Evolutionary conservation across 2,329 filamentous ascomycete genomes (phyloP).

Genomic region (Tolypocladium guangdongense): DNA sequence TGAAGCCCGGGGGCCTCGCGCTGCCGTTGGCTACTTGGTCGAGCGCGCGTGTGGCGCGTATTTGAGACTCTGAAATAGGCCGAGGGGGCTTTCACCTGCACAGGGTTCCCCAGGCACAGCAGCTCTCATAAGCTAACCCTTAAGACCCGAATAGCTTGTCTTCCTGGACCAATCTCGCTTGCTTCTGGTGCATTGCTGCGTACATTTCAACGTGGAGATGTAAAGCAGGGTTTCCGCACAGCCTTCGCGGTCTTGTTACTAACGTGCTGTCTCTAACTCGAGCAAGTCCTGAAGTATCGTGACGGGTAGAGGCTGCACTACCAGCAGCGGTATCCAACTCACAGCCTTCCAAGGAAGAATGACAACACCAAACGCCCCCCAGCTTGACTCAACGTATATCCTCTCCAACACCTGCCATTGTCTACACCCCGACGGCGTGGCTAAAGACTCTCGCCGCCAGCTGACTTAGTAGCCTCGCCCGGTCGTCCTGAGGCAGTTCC

Average conservation of each 20-base stretch:
- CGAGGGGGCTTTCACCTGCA: background rate
- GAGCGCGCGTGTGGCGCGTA: background rate
- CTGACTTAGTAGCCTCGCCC: slow-evolving; percentile 70
- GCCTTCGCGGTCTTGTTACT: background rate
- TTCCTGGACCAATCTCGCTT: background rate
- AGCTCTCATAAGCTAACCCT: background rate
- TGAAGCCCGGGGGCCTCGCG: background rate
- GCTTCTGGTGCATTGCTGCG: background rate
- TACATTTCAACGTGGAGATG: background rate
- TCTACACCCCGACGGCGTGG: slow-evolving; percentile 49
- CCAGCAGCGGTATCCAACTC: background rate
- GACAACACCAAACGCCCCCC: background rate
- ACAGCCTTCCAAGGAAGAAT: background rate
- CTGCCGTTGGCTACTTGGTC: background rate
- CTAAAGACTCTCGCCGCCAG: slow-evolving; percentile 80
- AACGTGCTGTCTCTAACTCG: background rate
- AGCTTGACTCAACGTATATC: background rate
- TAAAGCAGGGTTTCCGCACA: background rate
- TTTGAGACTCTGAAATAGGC: background rate
- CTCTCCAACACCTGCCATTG: background rate
- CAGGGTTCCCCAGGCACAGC: background rate
- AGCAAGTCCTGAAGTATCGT: background rate
- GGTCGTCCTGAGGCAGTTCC: slow-evolving; percentile 75
- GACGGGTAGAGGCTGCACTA: background rate
- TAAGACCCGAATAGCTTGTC: slow-evolving; percentile 1